These are phyloP conservation scores for Penicillium sp. DNA, from an alignment of 2,329 filamentous ascomycete genomes.

Conservation along the genomic window DNA sequence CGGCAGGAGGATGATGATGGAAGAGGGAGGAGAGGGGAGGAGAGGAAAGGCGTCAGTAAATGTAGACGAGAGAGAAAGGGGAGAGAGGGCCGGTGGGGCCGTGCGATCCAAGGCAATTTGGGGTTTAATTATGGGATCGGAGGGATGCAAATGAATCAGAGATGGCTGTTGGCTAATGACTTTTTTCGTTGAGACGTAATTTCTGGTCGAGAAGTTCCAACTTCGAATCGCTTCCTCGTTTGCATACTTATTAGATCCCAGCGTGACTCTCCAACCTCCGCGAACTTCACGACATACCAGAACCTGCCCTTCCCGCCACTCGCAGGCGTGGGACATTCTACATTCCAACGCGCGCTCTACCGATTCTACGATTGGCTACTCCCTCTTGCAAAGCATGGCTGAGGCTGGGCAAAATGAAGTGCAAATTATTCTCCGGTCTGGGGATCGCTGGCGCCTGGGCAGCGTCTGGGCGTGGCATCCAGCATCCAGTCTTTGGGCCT, in stretches of 20 bases:
- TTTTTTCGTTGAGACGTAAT: conserved; percentile 1
- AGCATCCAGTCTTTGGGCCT: background rate
- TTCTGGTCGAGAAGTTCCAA: background rate
- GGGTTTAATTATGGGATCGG: conserved; percentile 12
- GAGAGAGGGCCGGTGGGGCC: conserved; percentile 17
- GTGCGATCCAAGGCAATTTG: conserved; percentile 17
- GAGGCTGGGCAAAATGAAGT: conserved; percentile 22
- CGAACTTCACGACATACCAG: conserved; percentile 22
- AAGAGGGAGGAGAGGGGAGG: conserved; percentile 14
- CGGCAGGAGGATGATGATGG: conserved; percentile 20
- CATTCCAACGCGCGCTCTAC: conserved; percentile 26
- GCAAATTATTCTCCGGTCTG: conserved; percentile 18
- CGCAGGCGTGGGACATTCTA: conserved; percentile 26
- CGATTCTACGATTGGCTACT: conserved; percentile 10
- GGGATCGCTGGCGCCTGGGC: background rate
- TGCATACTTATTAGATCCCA: conserved; percentile 23
- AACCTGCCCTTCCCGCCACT: conserved; percentile 19
- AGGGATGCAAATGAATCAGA: background rate
- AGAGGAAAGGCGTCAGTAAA: conserved; percentile 12
- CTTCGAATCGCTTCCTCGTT: background rate
- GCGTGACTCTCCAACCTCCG: conserved; percentile 21
- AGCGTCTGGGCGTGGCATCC: conserved; percentile 1
- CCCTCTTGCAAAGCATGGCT: background rate
- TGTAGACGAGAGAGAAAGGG: conserved; percentile 23
- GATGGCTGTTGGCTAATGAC: conserved; percentile 2